Base-by-base conservation (phyloP, 2,329 filamentous ascomycete species). In the Truncatella angustata region DNA sequence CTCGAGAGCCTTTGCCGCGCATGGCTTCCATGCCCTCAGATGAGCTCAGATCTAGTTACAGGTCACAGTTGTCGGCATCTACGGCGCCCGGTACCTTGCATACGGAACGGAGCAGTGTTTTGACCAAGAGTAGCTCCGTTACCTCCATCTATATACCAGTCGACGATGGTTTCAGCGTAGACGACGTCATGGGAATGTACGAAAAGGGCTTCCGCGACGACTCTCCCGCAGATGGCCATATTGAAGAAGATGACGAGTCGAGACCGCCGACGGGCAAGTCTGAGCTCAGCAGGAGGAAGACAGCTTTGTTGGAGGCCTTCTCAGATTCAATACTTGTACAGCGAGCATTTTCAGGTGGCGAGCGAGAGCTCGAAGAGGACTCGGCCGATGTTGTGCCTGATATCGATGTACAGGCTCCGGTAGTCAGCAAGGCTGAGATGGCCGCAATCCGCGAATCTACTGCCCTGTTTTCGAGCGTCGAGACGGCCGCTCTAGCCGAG, bases 31-130 rank as follows among this genome's bases (percentile, higher is more conserved):
- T 79, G 56, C 70, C 71, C 53, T 74, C 72, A 50, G 79, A 81
- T 52, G 79, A 81, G 63, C 68, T 76, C 28, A 74, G 80, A 32
- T 79, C 77, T 0, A 84, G 80, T 66, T 80, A 76, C 60, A 77
- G 80, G 51, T 82, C 81, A 12, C 80, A 83, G 55, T 66, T 78
- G 48, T 79, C 80, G 16, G 66, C 73, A 32, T 82, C 80, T 3
- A 80, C 79, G 4, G 72, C 73, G 23, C 79, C 78, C 28, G 91
- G 87, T 21, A 81, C 79, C 2, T 59, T 69, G 4, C 84, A 86
- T n/a, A 95, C 90, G 1, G 90, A 93, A 64, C 81, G 90, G 55
- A 95, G 90, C 67, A 96, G 91, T 64, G 78, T 94, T 46, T 68
- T 87, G 57, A 94, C 91, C 3, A 91, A 89, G 60, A 83, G 84